These are phyloP conservation scores for Tarenaya hassleriana DNA, from an alignment of 345 rosid species.

Conservation along the genomic window DNA sequence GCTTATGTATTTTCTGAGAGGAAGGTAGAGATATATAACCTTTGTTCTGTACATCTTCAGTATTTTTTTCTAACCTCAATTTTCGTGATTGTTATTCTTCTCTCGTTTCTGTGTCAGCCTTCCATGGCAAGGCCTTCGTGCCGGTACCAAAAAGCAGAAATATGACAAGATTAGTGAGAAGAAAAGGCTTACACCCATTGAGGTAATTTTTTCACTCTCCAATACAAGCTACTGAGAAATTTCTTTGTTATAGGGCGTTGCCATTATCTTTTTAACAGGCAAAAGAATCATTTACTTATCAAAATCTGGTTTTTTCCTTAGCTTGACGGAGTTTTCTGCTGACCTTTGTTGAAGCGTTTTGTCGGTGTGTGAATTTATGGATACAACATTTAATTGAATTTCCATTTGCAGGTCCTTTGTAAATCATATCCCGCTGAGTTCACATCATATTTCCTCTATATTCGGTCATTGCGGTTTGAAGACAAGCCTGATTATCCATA, in stretches of 20 bases:
- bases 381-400: neutral
- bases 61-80: slow-evolving; percentile 4
- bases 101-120: slow-evolving; percentile 48
- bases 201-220: slow-evolving; percentile 40
- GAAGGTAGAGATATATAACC: slow-evolving; percentile 49
- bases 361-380: neutral
- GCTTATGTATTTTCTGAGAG: slow-evolving; percentile 94
- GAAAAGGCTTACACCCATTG: slow-evolving; percentile 85
- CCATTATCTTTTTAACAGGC: slow-evolving; percentile 7
- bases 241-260: neutral
- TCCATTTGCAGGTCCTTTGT: slow-evolving; percentile 69
- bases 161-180: slow-evolving; percentile 96
- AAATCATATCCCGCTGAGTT: slow-evolving; percentile 86
- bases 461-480: slow-evolving; percentile 90
- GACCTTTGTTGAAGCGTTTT: too few relatives aligned
- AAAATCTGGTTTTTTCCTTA: too few relatives aligned
- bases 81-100: slow-evolving; percentile 12
- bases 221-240: neutral
- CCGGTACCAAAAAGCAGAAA: slow-evolving; percentile 97
- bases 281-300: neutral
- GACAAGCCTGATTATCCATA: slow-evolving; percentile 97
- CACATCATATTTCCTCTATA: slow-evolving; percentile 89
- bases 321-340: too few relatives aligned
- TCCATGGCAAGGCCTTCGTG: slow-evolving; percentile 98
- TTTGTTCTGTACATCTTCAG: neutral